phyloP scores from a whole-genome alignment of 257 asterid species.

The Solanum dulcamara region DNA sequence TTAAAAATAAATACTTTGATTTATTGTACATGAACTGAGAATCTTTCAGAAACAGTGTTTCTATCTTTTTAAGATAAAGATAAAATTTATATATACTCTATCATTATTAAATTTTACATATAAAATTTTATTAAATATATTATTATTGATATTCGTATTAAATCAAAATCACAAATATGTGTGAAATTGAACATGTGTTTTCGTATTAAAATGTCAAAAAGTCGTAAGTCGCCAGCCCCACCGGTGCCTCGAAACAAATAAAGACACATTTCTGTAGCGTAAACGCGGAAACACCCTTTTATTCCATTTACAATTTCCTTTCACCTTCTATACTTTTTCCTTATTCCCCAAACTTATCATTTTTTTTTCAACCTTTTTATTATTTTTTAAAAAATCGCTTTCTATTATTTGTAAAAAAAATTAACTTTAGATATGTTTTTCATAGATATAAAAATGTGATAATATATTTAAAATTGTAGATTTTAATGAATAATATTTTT shows the following conservation, averaged over 20 bases:
- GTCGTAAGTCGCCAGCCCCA: background rate
- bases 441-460: background rate
- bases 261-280: background rate
- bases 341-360: background rate
- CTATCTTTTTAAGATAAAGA: too few relatives aligned
- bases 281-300: background rate
- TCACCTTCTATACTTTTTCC: slow-evolving; percentile 2
- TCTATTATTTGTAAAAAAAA: too few relatives aligned
- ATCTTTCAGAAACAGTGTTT: too few relatives aligned
- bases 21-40: too few relatives aligned
- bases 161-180: too few relatives aligned
- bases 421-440: background rate
- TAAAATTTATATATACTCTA: too few relatives aligned
- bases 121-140: too few relatives aligned
- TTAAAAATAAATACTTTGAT: too few relatives aligned
- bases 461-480: background rate
- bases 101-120: too few relatives aligned
- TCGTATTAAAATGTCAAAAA: background rate
- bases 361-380: too few relatives aligned
- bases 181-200: background rate
- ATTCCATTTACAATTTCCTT: background rate
- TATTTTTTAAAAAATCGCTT: too few relatives aligned
- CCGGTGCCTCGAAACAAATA: background rate
- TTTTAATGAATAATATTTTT: background rate
- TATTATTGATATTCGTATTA: too few relatives aligned